A percentile compares a stretch with the other conserved stretches of the same genome.
Evolutionary conservation across 345 rosid genomes (phyloP).

Genomic region (Turnera subulata): DNA sequence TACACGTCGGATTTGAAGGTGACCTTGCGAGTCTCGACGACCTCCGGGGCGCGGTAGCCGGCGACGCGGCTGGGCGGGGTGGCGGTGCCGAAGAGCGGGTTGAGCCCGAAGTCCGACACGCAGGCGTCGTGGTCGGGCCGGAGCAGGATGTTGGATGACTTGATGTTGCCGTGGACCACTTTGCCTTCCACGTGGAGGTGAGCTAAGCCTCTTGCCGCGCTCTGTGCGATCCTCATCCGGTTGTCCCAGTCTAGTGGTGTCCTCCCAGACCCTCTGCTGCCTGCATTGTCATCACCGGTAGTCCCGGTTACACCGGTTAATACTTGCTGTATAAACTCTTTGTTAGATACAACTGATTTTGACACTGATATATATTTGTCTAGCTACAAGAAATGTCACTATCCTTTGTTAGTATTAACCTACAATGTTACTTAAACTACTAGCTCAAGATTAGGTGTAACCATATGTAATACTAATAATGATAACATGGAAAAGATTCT

Average conservation of each 20-base stretch:
- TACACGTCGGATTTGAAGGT: constrained; percentile 86
- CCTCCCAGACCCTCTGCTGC: constrained; percentile 88
- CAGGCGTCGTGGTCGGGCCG: constrained; percentile 63
- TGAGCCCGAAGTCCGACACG: constrained; percentile 81
- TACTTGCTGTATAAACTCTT: too few relatives aligned
- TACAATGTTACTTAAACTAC: too few relatives aligned
- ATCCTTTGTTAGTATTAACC: too few relatives aligned
- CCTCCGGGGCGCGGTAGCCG: constrained; percentile 95
- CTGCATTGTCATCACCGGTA: constrained; percentile 28
- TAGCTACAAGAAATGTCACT: too few relatives aligned
- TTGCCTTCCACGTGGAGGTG: constrained; percentile 68
- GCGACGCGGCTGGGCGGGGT: constrained; percentile 69
- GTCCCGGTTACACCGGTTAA: neutral
- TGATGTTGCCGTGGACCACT: constrained; percentile 84
- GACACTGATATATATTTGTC: too few relatives aligned
- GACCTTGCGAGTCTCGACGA: constrained; percentile 65
- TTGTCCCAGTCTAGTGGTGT: constrained; percentile 93
- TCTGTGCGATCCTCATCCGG: constrained; percentile 68
- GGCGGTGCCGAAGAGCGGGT: constrained; percentile 58
- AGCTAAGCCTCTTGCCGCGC: constrained; percentile 68
- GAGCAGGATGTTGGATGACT: constrained; percentile 82
- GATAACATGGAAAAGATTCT: too few relatives aligned
- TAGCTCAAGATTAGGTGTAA: too few relatives aligned
- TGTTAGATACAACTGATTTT: too few relatives aligned
- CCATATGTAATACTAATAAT: too few relatives aligned